Evolutionary conservation across 768 basidiomycete species (phyloP), one percentile per base, ranked within the genome.

Genomic region (Panus rudis): DNA sequence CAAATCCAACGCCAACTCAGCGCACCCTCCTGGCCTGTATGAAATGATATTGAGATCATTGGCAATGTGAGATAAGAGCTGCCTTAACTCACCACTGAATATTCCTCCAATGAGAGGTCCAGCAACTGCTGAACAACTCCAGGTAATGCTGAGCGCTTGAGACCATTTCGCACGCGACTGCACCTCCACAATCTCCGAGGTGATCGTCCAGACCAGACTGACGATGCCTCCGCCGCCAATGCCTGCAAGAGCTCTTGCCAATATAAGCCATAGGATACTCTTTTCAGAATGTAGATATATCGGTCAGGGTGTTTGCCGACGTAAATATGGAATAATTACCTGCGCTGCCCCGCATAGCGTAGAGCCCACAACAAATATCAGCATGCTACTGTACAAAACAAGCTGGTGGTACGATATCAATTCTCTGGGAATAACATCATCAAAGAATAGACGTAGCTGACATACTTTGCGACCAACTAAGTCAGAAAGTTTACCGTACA

Each of bases 201-300:
- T 89, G 46, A 92, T 81, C 19, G 86, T 78, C 89, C 89, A 91
- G 26, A 91, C 87, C 32, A 83, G 74, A 57, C 78, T 78, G 45
- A 90, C 88, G 50, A 92, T 89, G 7, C 89, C 89, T 26, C 89
- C 89, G 13, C 82, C 89, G n/a, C 89, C 89, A 46, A 87, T 69
- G 32, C 89, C 89, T 47, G 86, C 83, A 42, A 76, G 46, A 39
- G 65, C 71, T 37, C 88, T 73, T 41, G 80, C 75, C 20, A 76
- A 62, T 46, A 89, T 84, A 39, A 90, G 72, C 76, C 78, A 82
- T 43, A 65, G 61, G 38, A 76, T 69, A 47, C 62, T 70, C 78
- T 82, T 53, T 25, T 41, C 33, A 25, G 43, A 30, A 30, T 30
- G 10, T 30, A 10, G 28, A 30, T 16, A 27, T 12, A 32, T 13